Base-by-base conservation (phyloP, 768 basidiomycete genomes). In the Leucocoprinus leucothites region DNA sequence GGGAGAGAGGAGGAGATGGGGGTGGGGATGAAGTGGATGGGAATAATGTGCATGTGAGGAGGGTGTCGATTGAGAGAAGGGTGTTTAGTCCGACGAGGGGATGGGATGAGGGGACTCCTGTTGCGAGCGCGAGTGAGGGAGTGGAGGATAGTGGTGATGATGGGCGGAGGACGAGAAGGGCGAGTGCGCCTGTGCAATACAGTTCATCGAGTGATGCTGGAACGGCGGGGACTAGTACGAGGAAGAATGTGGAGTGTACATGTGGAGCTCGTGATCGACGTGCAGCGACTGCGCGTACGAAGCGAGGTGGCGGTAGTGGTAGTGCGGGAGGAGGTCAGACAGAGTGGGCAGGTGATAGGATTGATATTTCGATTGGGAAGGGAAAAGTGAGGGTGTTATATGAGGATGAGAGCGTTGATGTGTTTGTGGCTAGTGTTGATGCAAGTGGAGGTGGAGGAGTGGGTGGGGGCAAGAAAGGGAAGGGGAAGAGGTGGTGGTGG, bases 291-390 rank as follows among this genome's bases (percentile, higher is more conserved):
- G 38, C 38, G 9, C 38, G 16, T 26, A 19, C 45, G 7, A 31
- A 14, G n/a, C 25, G 7, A 25, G 28, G n/a, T 5, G 14, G 5
- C 26, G 9, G 16, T n/a, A 13, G 13, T 18, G 26, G 7, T 47
- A n/a, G 13, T 28, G 8, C 3, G 24, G 41, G 49, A 28, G 43
- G 34, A 21, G 22, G 42, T 9, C 14, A 1, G 31, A 31, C 31
- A 5, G 57, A 58, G 34, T 58, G 57, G 57, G 9, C 38, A 5
- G 58, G 58, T 6, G 58, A 58, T 44, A 55, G 50, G 51, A 50
- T 49, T 31, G 58, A 58, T 24, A 34, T 58, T 38, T 42, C 42
- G 49, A 49, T 58, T 31, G 58, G 52, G 44, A 55, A 49, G 13
- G 58, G 58, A 14, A 58, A 7, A 24, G 34, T 56, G 8, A 49